These are phyloP conservation scores for Hyaloscypha finlandica DNA, from an alignment of 495 filamentous ascomycete species.

Conservation along the genomic window DNA sequence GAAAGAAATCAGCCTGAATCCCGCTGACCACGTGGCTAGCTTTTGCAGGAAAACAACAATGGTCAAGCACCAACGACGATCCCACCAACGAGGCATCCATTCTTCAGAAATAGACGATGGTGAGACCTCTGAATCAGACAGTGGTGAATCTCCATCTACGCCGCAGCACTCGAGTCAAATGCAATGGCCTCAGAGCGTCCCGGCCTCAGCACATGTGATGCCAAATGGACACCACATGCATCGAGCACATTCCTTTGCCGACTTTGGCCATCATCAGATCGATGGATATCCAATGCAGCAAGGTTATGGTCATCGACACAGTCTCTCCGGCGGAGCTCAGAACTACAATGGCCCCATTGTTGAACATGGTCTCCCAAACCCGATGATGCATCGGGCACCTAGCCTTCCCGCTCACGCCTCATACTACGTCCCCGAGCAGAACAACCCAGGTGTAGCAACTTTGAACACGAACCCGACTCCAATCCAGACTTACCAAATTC, in stretches of 20 bases:
- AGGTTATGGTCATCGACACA: conserved; percentile 45
- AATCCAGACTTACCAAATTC: conserved; percentile 44
- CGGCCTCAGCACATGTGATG: conserved; percentile 16
- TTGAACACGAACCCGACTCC: conserved; percentile 51
- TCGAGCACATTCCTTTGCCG: conserved; percentile 45
- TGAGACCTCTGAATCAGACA: conserved; percentile 56
- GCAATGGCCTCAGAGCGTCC: conserved; percentile 31
- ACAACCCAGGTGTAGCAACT: conserved; percentile 53
- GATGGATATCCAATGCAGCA: conserved; percentile 42
- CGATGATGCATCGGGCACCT: conserved; percentile 30
- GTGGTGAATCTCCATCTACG: conserved; percentile 51
- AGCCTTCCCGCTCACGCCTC: conserved; percentile 33
- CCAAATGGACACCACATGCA: conserved; percentile 36
- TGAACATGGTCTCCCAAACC: conserved; percentile 23
- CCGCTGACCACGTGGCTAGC: conserved; percentile 44
- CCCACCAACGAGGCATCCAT: conserved; percentile 64
- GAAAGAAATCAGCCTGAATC: conserved; percentile 22
- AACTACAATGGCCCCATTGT: conserved; percentile 32
- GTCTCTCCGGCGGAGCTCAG: conserved; percentile 41
- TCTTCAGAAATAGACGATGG: conserved; percentile 53
- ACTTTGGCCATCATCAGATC: conserved; percentile 47
- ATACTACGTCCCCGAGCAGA: conserved; percentile 50
- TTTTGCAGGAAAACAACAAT: conserved; percentile 89
- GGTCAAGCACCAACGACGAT: conserved; percentile 76
- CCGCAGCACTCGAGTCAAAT: conserved; percentile 46